These are phyloP conservation scores for Plasmodium fragile DNA, from an alignment of 169 alveolate species.

Conservation along the genomic window DNA sequence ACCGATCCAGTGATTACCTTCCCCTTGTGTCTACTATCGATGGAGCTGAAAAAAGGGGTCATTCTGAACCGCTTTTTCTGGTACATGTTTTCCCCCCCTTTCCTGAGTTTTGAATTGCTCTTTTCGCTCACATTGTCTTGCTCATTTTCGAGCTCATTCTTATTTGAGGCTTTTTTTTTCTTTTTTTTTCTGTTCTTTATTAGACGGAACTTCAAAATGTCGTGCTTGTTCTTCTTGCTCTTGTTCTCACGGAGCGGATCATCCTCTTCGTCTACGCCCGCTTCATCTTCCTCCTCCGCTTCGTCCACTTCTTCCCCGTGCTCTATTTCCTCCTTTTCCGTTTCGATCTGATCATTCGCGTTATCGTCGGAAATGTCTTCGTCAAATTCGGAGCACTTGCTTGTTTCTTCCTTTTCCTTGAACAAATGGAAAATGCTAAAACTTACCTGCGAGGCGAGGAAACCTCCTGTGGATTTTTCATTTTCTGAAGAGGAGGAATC, in stretches of 20 bases:
- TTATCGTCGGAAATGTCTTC: conserved; percentile 16
- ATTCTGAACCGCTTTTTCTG: not conserved
- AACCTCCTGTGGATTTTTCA: not conserved
- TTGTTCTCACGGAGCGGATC: not conserved
- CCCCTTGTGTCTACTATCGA: not conserved
- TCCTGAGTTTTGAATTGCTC: not conserved
- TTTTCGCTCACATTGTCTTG: not conserved
- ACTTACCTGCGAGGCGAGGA: conserved; percentile 12
- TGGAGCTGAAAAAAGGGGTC: conserved; percentile 2
- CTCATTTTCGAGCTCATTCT: not conserved
- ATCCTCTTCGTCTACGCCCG: not conserved
- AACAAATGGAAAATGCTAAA: conserved; percentile 15
- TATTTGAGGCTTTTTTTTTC: not conserved
- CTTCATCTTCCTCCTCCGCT: not conserved
- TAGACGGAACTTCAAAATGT: conserved; percentile 8
- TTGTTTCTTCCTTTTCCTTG: conserved; percentile 35
- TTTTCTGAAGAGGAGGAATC: conserved; percentile 24
- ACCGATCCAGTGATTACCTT: not conserved
- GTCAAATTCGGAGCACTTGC: conserved; percentile 39
- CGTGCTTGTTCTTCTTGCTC: not conserved
- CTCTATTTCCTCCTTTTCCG: not conserved
- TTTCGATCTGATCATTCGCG: conserved; percentile 11
- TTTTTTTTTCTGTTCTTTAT: conserved; percentile 16
- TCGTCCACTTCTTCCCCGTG: not conserved
- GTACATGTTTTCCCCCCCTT: not conserved